Evolutionary conservation across 345 rosid genomes (phyloP).

Genomic region (Cardamine resedifolia): DNA sequence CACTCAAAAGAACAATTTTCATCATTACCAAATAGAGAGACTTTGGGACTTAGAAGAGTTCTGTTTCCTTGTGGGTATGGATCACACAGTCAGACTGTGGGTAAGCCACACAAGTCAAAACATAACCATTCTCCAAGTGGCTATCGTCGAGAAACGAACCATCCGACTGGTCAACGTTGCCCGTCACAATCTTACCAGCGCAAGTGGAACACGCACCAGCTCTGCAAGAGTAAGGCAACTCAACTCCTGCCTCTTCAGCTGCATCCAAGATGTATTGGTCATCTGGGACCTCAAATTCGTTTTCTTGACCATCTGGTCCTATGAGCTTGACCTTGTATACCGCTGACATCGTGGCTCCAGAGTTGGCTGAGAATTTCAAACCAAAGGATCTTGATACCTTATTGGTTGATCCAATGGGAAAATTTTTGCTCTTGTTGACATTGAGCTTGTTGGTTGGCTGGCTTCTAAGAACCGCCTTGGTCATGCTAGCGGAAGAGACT

Average conservation of each 20-base stretch:
- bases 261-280: constrained; percentile 72
- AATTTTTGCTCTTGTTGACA: constrained; percentile 21
- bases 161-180: constrained; percentile 78
- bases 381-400: constrained; percentile 57
- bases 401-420: constrained; percentile 50
- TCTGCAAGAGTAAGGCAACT: constrained; percentile 86
- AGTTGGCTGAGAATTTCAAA: constrained; percentile 52
- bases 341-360: constrained; percentile 50
- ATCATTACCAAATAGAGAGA: constrained; percentile 11
- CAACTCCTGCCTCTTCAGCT: constrained; percentile 77
- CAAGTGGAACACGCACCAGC: constrained; percentile 95
- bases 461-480: constrained; percentile 45
- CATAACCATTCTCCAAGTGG: constrained; percentile 55
- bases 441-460: constrained; percentile 32
- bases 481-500: constrained; percentile 46
- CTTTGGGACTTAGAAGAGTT: constrained; percentile 44
- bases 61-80: constrained; percentile 79
- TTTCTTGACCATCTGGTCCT: constrained; percentile 62
- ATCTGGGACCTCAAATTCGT: constrained; percentile 61
- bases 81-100: constrained; percentile 79
- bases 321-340: constrained; percentile 74
- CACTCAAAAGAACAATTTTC: constrained; percentile 25
- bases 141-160: constrained; percentile 75
- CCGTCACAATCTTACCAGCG: constrained; percentile 62
- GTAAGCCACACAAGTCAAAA: constrained; percentile 75